Evolutionary conservation across 2,329 filamentous ascomycete species (phyloP), one percentile per base, ranked within the genome.

Genomic region (Exophiala mesophila): DNA sequence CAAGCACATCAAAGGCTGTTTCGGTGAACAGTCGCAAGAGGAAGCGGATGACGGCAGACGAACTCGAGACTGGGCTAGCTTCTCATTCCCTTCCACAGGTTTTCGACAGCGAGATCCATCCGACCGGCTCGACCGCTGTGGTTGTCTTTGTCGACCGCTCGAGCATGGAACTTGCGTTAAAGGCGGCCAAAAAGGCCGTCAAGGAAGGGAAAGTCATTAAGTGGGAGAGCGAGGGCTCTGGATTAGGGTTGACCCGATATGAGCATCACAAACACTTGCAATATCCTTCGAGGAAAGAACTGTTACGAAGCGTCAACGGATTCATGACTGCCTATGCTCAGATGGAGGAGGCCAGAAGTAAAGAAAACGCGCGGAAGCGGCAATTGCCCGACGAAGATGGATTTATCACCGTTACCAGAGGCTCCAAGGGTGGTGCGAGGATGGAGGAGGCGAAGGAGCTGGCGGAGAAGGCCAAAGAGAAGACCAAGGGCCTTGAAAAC

Each of bases 311-410:
- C 3, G 83, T 95, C 17, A 88, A 96, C 59, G 79, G 82, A 24
- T 97, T 88, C 70, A 94, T 97, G 74, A 76, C 77, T 16, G 72
- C 80, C n/a, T 97, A 88, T 68, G 63, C 65, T 18, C 63, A 84
- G 73, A 68, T 77, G 59, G 68, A 86, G 72, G 67, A 85, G 76
- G 72, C 79, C 63, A 66, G 82, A 72, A 64, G 82, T 71, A 55
- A 74, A 59, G 52, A 81, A 69, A 67, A 74, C 71, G 59, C 83
- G 67, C 60, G 76, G 41, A 69, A 83, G 48, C 80, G 86, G 47
- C 83, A 84, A 54, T 82, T 88, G 57, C 88, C 90, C 0, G 92
- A 98, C 63, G 89, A 88, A 59, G 92, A 98, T 63, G 92, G 92
- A 2, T 98, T 98, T 62, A 77, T 97, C 36, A 97, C 89, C 3